phyloP scores from a whole-genome alignment of 2,329 filamentous ascomycete species.

The Fusarium poae region DNA sequence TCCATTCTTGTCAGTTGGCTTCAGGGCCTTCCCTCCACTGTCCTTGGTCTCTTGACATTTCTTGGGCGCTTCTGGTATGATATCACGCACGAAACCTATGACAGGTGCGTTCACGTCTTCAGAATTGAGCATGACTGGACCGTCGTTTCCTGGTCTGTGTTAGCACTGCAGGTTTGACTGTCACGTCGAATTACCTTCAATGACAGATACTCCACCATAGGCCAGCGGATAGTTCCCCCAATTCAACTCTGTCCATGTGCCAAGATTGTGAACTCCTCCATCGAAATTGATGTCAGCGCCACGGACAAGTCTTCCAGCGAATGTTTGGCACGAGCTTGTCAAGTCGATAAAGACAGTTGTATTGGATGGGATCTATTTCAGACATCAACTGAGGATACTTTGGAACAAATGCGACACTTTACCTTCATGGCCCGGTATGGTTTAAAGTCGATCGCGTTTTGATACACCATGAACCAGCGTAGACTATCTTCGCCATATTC shows the following conservation, averaged over 20 bases:
- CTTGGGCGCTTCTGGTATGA: slow-evolving; percentile 26
- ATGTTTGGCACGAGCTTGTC: slow-evolving; percentile 19
- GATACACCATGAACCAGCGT: slow-evolving; percentile 43
- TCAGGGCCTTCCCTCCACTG: slow-evolving; percentile 24
- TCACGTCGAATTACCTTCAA: slow-evolving; percentile 23
- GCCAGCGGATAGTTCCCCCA: slow-evolving; percentile 33
- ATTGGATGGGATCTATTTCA: slow-evolving; percentile 27
- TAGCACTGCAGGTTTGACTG: background rate
- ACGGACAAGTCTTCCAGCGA: slow-evolving; percentile 38
- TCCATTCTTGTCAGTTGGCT: slow-evolving; percentile 39
- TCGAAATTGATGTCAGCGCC: slow-evolving; percentile 31
- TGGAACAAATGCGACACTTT: background rate
- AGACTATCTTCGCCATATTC: slow-evolving; percentile 10
- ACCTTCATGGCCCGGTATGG: slow-evolving; percentile 42
- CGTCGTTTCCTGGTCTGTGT: slow-evolving; percentile 33
- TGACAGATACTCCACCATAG: slow-evolving; percentile 40
- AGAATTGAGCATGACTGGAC: slow-evolving; percentile 28
- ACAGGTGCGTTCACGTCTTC: slow-evolving; percentile 21
- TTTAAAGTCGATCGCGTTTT: slow-evolving; percentile 40
- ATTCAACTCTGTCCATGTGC: slow-evolving; percentile 40
- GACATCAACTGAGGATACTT: background rate
- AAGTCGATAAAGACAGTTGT: slow-evolving; percentile 38
- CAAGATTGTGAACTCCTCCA: slow-evolving; percentile 33
- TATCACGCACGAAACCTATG: slow-evolving; percentile 29
- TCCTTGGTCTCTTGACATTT: slow-evolving; percentile 27